Evolutionary conservation across 352 stramenopile genomes (phyloP), one percentile per base, ranked within the genome.

Genomic region (Phytophthora pseudosyringae): DNA sequence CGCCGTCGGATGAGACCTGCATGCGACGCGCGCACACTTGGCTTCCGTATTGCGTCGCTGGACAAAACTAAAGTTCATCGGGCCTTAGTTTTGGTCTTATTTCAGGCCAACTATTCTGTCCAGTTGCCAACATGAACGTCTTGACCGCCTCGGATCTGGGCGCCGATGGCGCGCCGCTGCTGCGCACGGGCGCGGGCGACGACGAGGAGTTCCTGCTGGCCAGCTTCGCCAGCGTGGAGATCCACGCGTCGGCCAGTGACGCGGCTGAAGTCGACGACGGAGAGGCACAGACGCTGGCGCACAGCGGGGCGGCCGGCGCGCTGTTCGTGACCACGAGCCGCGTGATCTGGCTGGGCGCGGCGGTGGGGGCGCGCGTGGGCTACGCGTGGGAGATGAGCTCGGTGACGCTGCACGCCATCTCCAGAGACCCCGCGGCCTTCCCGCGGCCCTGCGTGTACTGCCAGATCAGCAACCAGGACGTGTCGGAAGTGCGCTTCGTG

Each of bases 351-450:
- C 65, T 94, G 21, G 68, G 76, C 13, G 68, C 77, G 16, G 63
- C 59, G 18, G 40, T 68, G 7, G 71, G 59, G 5, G 33, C 46
- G 36, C 71, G 66, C 35, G 75, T 91, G 1, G 86, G 86, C 31
- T 92, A 88, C 53, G 83, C 76, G 12, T 94, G 86, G 86, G 82
- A 93, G 47, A 90, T 89, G 63, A 81, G 64, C 36, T 59, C 67
- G 9, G 71, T 94, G 36, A 89, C 79, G 16, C 69, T 95, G 49
- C 86, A 95, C 51, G 86, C 86, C 29, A 91, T 95, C 52, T 92
- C 84, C 29, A 78, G 84, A 43, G 86, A 95, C 68, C 67, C 66
- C 1, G 59, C 36, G 8, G 82, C 82, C 13, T 95, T 93, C 62
- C 76, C 76, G 4, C 68, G 63, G 16, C 81, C 86, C 6, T 95